phyloP scores from a whole-genome alignment of 345 rosid genomes.

The Citropsis articulata region DNA sequence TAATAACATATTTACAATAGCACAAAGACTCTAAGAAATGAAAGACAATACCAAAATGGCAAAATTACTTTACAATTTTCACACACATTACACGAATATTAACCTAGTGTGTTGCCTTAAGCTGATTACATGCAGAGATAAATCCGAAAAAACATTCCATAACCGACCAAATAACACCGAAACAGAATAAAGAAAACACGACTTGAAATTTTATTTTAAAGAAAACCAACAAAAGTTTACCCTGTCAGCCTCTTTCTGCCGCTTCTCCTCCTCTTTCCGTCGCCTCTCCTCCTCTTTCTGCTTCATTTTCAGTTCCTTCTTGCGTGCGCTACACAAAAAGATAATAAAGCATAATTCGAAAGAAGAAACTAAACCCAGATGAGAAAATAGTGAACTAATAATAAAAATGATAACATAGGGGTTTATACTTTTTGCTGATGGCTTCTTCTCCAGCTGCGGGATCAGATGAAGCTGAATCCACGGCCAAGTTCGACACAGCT shows the following conservation, averaged over 20 bases:
- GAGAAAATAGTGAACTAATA: neutral
- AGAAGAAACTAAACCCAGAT: neutral
- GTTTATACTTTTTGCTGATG: conserved; percentile 70
- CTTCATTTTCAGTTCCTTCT: conserved; percentile 71
- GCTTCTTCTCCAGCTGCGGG: conserved; percentile 40
- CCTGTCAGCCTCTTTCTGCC: conserved; percentile 34
- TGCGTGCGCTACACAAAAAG: conserved; percentile 59
- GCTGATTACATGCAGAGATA: neutral
- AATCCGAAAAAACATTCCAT: neutral
- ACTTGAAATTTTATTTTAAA: neutral
- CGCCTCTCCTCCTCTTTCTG: conserved; percentile 79
- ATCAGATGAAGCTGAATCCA: conserved; percentile 25
- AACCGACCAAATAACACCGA: no score
- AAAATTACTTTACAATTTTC: neutral
- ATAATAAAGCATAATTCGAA: neutral
- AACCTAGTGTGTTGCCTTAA: neutral
- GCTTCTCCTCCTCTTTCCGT: conserved; percentile 72
- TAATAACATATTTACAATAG: neutral
- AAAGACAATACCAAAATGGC: neutral
- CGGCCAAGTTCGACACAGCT: conserved; percentile 32
- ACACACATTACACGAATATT: neutral
- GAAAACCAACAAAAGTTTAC: neutral
- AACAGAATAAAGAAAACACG: neutral
- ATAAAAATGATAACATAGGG: neutral
- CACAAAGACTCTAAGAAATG: neutral